Evolutionary conservation across 1,139 yeast genomes (phyloP).

Genomic region (Scheffersomyces lignicola): DNA sequence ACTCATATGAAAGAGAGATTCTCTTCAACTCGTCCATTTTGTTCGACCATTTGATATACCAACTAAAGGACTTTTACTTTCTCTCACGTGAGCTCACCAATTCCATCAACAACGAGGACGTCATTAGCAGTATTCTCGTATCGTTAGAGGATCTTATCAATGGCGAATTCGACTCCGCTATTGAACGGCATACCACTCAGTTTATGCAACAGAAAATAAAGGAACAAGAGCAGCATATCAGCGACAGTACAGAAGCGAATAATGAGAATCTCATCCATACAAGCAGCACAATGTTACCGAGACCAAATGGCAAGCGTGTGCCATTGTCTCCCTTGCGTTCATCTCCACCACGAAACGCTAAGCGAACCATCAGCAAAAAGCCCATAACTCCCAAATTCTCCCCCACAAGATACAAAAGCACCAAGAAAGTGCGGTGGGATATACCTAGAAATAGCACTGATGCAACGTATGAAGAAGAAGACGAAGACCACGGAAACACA

Average conservation of each 20-base stretch:
- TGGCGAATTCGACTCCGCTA: conserved; percentile 38
- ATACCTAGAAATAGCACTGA: conserved; percentile 21
- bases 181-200: conserved; percentile 29
- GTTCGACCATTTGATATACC: conserved; percentile 38
- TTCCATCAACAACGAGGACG: conserved; percentile 8
- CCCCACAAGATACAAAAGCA: conserved; percentile 8
- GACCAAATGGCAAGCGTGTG: conserved; percentile 18
- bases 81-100: conserved; percentile 17
- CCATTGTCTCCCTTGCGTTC: conserved; percentile 29
- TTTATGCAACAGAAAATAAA: conserved; percentile 29
- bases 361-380: not conserved
- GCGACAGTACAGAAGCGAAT: not conserved
- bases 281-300: not conserved
- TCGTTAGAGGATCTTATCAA: conserved; percentile 30
- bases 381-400: conserved; percentile 5
- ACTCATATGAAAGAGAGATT: conserved; percentile 52
- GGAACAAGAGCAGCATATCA: conserved; percentile 12
- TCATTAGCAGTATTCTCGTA: conserved; percentile 13
- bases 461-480: conserved; percentile 18
- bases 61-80: conserved; percentile 24
- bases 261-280: not conserved
- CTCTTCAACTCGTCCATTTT: conserved; percentile 55
- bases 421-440: conserved; percentile 42
- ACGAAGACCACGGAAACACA: conserved; percentile 22
- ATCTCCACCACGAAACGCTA: conserved; percentile 20